These are phyloP conservation scores for Tolypocladium ovalisporum DNA, from an alignment of 2,329 filamentous ascomycete species.

Conservation along the genomic window DNA sequence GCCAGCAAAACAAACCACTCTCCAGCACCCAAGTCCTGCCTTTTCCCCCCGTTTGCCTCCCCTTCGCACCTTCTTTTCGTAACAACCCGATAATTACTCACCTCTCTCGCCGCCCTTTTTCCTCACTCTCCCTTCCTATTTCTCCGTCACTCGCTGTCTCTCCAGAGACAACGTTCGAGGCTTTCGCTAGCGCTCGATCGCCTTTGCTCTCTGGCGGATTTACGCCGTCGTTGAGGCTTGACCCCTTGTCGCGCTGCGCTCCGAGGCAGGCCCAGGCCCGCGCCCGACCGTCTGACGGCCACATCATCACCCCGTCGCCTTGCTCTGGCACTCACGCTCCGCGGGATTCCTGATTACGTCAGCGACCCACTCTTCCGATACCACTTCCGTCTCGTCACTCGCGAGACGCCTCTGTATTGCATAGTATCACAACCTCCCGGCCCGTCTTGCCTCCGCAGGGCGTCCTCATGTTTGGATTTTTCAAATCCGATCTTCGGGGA, in stretches of 20 bases:
- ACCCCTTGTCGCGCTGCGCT: constrained; percentile 3
- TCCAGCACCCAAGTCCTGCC: constrained; percentile 7
- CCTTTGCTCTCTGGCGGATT: constrained; percentile 4
- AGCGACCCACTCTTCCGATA: constrained; percentile 9
- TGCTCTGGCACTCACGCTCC: constrained; percentile 9
- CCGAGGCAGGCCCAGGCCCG: constrained; percentile 1
- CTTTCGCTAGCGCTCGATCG: constrained; percentile 39
- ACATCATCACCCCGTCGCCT: constrained; percentile 20
- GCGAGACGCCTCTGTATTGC: constrained; percentile 3
- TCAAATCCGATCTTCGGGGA: constrained; percentile 46
- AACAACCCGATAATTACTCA: constrained; percentile 9
- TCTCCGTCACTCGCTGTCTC: constrained; percentile 11
- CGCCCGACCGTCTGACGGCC: constrained; percentile 12
- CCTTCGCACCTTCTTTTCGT: constrained; percentile 15
- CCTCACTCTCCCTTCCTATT: constrained; percentile 12
- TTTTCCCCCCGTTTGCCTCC: constrained; percentile 10
- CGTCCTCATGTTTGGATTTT: constrained; percentile 52
- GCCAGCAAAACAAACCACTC: constrained; percentile 5
- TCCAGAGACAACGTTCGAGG: constrained; percentile 22
- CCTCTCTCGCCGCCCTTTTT: constrained; percentile 14
- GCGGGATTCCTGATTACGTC: constrained; percentile 18
- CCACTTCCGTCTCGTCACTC: constrained; percentile 4
- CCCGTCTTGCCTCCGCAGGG: constrained; percentile 16
- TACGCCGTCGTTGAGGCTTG: not conserved
- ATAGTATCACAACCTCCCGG: constrained; percentile 8